These are phyloP conservation scores for Metschnikowia similis DNA, from an alignment of 805 yeast species.

Conservation along the genomic window DNA sequence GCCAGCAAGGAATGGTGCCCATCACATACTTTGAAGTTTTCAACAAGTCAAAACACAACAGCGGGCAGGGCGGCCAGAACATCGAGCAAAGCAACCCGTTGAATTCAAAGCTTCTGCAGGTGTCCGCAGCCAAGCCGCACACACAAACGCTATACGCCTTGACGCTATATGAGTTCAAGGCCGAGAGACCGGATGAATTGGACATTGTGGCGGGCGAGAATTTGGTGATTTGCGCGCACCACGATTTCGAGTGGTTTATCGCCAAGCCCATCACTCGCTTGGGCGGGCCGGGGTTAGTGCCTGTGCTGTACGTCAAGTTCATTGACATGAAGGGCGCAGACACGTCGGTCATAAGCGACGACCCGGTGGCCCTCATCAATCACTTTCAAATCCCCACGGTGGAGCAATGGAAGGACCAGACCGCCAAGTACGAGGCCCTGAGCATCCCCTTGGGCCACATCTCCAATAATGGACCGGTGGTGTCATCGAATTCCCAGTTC, in stretches of 20 bases:
- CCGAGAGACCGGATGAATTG: conserved; percentile 81
- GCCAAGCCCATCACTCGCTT: conserved; percentile 93
- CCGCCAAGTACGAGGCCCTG: conserved; percentile 89
- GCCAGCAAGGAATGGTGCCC: conserved; percentile 83
- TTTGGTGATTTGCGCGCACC: conserved; percentile 91
- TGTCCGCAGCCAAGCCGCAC: conserved; percentile 18
- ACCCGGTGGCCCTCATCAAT: conserved; percentile 49
- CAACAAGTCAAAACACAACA: conserved; percentile 45
- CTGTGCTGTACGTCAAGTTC: conserved; percentile 82
- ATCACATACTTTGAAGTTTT: conserved; percentile 76
- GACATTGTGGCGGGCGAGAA: conserved; percentile 83
- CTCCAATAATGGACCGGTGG: conserved; percentile 27
- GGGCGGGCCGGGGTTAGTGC: conserved; percentile 97
- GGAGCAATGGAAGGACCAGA: conserved; percentile 89
- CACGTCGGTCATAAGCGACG: conserved; percentile 35
- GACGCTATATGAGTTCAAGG: conserved; percentile 80
- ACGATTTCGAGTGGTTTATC: conserved; percentile 94
- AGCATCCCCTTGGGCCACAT: conserved; percentile 66
- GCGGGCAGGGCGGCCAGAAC: conserved; percentile 18
- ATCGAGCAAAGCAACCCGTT: conserved; percentile 17
- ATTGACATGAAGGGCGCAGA: conserved; percentile 61
- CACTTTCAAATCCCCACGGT: conserved; percentile 80
- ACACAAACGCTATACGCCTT: conserved; percentile 69
- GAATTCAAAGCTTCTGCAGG: conserved; percentile 18
- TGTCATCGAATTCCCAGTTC: conserved; percentile 35